These are phyloP conservation scores for Cynara cardunculus DNA, from an alignment of 129 eudicot species.

Conservation along the genomic window DNA sequence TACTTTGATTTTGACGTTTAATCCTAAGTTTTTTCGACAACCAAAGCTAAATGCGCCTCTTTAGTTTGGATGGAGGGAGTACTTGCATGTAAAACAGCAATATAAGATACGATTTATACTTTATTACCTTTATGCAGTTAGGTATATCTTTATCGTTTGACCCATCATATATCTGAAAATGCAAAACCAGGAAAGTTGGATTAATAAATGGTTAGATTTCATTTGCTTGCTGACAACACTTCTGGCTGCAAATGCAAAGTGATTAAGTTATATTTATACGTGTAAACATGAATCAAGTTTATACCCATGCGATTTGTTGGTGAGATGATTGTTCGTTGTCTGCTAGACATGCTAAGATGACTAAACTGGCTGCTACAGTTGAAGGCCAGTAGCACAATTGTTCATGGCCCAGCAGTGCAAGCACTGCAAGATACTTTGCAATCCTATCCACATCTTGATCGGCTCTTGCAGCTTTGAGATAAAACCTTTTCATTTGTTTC, in stretches of 20 bases:
- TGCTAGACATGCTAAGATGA: slow-evolving; percentile 65
- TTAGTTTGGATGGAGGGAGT: not conserved
- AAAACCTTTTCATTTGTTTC: slow-evolving; percentile 54
- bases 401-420: slow-evolving; percentile 64
- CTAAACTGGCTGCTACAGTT: slow-evolving; percentile 91
- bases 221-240: slow-evolving; percentile 2
- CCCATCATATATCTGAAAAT: slow-evolving; percentile 54
- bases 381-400: slow-evolving; percentile 91
- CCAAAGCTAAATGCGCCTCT: slow-evolving; percentile 1
- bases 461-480: slow-evolving; percentile 87
- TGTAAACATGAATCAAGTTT: not conserved
- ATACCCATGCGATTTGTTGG: slow-evolving; percentile 54
- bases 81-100: slow-evolving; percentile 5
- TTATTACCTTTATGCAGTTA: slow-evolving; percentile 74
- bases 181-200: slow-evolving; percentile 8
- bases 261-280: not conserved
- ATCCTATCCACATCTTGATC: slow-evolving; percentile 51
- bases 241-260: slow-evolving; percentile 4
- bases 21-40: not conserved
- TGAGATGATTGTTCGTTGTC: slow-evolving; percentile 55
- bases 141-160: slow-evolving; percentile 63
- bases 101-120: not conserved
- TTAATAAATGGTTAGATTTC: slow-evolving; percentile 21
- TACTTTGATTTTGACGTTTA: not conserved
- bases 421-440: slow-evolving; percentile 65